Conservation (phyloP, 108 stramenopile genomes). For the Fragilaria crotonensis region DNA sequence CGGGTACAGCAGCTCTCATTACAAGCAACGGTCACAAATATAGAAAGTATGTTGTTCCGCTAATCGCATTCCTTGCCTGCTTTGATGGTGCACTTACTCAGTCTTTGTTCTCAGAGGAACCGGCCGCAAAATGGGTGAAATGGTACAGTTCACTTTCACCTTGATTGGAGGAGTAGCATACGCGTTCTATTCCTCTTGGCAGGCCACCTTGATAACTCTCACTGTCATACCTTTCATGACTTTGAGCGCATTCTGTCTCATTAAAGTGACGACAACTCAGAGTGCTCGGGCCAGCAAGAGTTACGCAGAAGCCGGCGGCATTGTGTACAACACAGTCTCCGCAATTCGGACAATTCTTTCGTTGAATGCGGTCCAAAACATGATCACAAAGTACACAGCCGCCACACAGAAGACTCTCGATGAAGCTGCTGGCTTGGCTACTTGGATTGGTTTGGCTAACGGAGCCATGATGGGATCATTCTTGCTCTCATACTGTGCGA, state of each 20-base stretch:
- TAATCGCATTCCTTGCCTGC: too few relatives aligned
- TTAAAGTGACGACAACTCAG: slow-evolving; percentile 26
- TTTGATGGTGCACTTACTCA: too few relatives aligned
- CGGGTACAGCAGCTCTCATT: slow-evolving; percentile 34
- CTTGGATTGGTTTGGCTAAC: slow-evolving; percentile 39
- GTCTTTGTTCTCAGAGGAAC: slow-evolving; percentile 14
- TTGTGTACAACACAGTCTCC: slow-evolving; percentile 42
- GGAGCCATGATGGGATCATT: too few relatives aligned
- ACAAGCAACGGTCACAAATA: slow-evolving; percentile 29
- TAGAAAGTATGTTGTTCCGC: slow-evolving; percentile 9
- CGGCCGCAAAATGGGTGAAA: slow-evolving; percentile 40
- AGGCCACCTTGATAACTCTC: slow-evolving; percentile 28
- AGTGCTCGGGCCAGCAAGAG: slow-evolving; percentile 22
- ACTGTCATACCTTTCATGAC: slow-evolving; percentile 39
- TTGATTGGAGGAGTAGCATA: too few relatives aligned
- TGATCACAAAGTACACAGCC: slow-evolving; percentile 32
- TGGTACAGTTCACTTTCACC: too few relatives aligned
- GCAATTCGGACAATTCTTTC: slow-evolving; percentile 49
- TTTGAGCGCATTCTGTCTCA: slow-evolving; percentile 7
- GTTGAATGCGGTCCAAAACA: slow-evolving; percentile 34
- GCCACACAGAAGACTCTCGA: slow-evolving; percentile 40
- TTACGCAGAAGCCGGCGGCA: too few relatives aligned
- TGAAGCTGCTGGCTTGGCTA: slow-evolving; percentile 16
- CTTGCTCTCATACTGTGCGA: too few relatives aligned
- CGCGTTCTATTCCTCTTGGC: too few relatives aligned